A percentile compares a stretch with the other conserved stretches of the same genome.
Conservation (phyloP, 1,284 basidiomycete species). For the Porphyrellus sp. region DNA sequence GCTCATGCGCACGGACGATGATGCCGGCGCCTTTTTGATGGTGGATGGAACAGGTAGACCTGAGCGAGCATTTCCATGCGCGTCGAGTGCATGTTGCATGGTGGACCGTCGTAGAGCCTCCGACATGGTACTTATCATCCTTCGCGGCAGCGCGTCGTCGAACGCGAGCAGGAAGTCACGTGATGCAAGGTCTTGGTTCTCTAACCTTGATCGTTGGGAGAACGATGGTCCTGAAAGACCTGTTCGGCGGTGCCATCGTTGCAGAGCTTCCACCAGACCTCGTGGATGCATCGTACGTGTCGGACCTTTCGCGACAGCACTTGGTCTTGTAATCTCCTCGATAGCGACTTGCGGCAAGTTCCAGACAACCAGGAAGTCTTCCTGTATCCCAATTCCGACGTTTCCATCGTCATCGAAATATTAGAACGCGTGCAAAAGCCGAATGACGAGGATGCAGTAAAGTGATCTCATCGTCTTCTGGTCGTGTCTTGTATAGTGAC, state of each 20-base stretch:
- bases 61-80: constrained; percentile 52
- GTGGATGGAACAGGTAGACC: constrained; percentile 60
- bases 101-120: constrained; percentile 40
- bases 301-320: constrained; percentile 1
- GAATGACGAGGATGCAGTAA: constrained; percentile 57
- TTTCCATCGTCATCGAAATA: constrained; percentile 84
- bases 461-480: constrained; percentile 43
- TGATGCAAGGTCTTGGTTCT: constrained; percentile 13
- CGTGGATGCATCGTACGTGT: constrained; percentile 83
- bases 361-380: constrained; percentile 98
- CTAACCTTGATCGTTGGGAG: neutral
- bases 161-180: constrained; percentile 16
- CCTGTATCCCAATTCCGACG: constrained; percentile 63
- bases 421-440: constrained; percentile 65
- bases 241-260: constrained; percentile 84
- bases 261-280: constrained; percentile 57
- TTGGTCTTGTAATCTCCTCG: neutral
- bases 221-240: constrained; percentile 20
- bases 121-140: constrained; percentile 11
- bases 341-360: constrained; percentile 84
- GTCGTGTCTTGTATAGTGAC: constrained; percentile 8
- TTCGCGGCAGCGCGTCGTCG: neutral
- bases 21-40: constrained; percentile 51
- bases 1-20: constrained; percentile 55
- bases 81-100: constrained; percentile 52